phyloP scores from a whole-genome alignment of 495 filamentous ascomycete genomes.

The Aspergillus bertholletiae region DNA sequence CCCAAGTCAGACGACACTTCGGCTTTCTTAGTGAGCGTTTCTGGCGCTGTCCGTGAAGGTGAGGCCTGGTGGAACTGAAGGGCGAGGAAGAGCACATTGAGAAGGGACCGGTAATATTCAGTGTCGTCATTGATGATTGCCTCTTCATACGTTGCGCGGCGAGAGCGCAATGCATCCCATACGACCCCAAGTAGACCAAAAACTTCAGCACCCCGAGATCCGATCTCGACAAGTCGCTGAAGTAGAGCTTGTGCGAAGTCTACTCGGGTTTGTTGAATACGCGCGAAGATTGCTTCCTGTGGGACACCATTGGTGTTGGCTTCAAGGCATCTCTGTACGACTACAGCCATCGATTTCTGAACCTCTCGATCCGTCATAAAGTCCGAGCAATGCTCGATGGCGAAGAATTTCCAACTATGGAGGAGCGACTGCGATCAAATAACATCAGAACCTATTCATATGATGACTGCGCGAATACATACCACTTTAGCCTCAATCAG shows the following conservation, averaged over 20 bases:
- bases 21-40: slow-evolving; percentile 34
- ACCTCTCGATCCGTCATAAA: slow-evolving; percentile 59
- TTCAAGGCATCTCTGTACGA: slow-evolving; percentile 68
- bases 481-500: slow-evolving; percentile 88
- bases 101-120: slow-evolving; percentile 73
- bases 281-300: slow-evolving; percentile 68
- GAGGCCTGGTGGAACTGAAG: slow-evolving; percentile 58
- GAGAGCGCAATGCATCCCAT: slow-evolving; percentile 63
- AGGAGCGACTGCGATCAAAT: slow-evolving; percentile 59
- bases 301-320: slow-evolving; percentile 63
- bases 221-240: slow-evolving; percentile 66
- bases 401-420: slow-evolving; percentile 84
- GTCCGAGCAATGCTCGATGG: slow-evolving; percentile 74
- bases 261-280: slow-evolving; percentile 65
- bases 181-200: slow-evolving; percentile 58
- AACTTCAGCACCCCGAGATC: slow-evolving; percentile 56
- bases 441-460: slow-evolving; percentile 1
- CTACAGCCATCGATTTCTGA: slow-evolving; percentile 61
- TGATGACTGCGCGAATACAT: slow-evolving; percentile 31
- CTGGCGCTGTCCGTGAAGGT: slow-evolving; percentile 22
- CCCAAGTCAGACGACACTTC: slow-evolving; percentile 42
- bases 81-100: slow-evolving; percentile 80
- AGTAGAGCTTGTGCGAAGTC: slow-evolving; percentile 74
- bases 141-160: slow-evolving; percentile 61
- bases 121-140: slow-evolving; percentile 58